Base-by-base conservation (phyloP, 2,329 filamentous ascomycete species). In the Paramyrothecium roridum region DNA sequence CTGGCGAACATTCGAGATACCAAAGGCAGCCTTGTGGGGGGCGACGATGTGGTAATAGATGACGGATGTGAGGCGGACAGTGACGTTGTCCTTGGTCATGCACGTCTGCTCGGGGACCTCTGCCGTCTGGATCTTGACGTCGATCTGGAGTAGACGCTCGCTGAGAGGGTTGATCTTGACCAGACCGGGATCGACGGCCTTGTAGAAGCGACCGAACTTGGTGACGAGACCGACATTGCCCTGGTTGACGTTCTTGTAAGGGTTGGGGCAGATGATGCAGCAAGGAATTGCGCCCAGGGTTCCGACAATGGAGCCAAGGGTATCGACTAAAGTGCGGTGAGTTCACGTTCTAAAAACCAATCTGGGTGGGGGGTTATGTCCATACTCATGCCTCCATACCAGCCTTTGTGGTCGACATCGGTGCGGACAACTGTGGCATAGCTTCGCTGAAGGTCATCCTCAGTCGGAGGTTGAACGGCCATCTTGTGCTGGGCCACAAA, bases 51-150 rank as follows among this genome's bases (percentile, higher is more conserved):
- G 93, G 80, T 99, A 99, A 83, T 99, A 99, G 77, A 99, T 97
- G 70, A 99, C 95, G 7, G 91, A 96, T 50, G 93, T 98, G 63
- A 99, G 82, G 66, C 93, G 88, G 46, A 99, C 82, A 48, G 90
- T 96, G 60, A 98, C 95, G 67, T 99, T 99, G 81, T 99, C 95
- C 79, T 98, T 98, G 73, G 95, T 99, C 93, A 99, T 99, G 81
- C 95, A 98, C 59, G 93, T 86, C 76, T 99, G 95, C 76, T 93
- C 87, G 19, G 93, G 93, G 22, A 99, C 95, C 80, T 99, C 89
- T 72, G 96, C 91, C 62, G 96, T 97, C 78, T 99, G 95, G 65
- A 98, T 97, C 86, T 98, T 99, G 77, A 99, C 95, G 73, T 99
- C 95, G 70, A 99, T 89, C 67, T 96, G 91, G 63, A 91, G 88